Evolutionary conservation across 164 flowering plant species (phyloP), one percentile per base, ranked within the genome.

Genomic region (Buxus sempervirens): DNA sequence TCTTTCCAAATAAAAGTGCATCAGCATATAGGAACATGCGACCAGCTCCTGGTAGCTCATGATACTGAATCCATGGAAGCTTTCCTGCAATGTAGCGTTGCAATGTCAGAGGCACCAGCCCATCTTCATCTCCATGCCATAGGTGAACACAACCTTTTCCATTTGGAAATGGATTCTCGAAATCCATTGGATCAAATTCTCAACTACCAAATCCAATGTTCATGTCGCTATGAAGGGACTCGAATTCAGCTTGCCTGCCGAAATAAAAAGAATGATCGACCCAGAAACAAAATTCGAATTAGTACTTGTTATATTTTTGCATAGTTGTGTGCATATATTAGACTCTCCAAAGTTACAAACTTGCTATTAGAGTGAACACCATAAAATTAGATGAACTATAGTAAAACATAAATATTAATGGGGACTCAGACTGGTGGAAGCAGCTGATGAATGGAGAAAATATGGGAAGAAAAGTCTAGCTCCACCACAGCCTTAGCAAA

Each of bases 61-160:
- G 91, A 73, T 88, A 90, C 20, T 78, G 73, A 70, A 88, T 80
- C 93, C 93, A 90, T 1, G 93, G 88, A 36, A 85, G 88, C 67
- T 66, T 74, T 59, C 78, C 71, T 0, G 84, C 85, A 27, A 87
- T 80, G 72, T 74, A 83, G 49, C 85, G 87, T 57, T 84, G 89
- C 65, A 84, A 66, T 6, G 59, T 21, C 60, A 71, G 72, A 18
- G 89, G 89, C 58, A 90, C 89, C 8, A 88, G 36, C 27, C 45
- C 2, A 59, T 90, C 96, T 27, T 86, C 91, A 64, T 79, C 83
- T 12, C 96, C 93, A 5, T 90, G 96, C 96, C 96, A 90, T 16
- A 90, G 25, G 67, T 90, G 91, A 58, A 90, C 90, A 4, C 86
- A 80, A 21, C 89, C 88, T 69, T 84, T 84, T 64, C 77, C 81